These are phyloP conservation scores for Colletotrichum ledebouriae DNA, from an alignment of 2,329 filamentous ascomycete genomes.

Conservation along the genomic window DNA sequence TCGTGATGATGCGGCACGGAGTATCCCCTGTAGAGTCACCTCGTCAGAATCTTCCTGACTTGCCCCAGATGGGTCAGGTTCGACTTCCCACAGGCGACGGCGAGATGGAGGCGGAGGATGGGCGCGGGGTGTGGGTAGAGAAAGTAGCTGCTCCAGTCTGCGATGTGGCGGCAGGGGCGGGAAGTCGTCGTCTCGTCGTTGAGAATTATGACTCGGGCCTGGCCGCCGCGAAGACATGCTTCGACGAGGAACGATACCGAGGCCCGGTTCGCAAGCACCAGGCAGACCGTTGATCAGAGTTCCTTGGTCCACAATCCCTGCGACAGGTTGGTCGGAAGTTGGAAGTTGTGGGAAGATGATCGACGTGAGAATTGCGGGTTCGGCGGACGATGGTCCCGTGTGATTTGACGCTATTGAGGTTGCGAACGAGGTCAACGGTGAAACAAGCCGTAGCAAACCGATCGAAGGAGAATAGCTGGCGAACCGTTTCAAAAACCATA, in stretches of 20 bases:
- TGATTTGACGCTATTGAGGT: constrained; percentile 8
- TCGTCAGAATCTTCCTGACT: constrained; percentile 12
- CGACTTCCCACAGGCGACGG: constrained; percentile 29
- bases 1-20: constrained; percentile 19
- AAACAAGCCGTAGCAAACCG: constrained; percentile 12
- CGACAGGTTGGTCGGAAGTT: background rate
- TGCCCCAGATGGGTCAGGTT: constrained; percentile 17
- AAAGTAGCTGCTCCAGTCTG: constrained; percentile 51
- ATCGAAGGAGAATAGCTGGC: constrained; percentile 6
- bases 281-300: background rate
- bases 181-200: constrained; percentile 51
- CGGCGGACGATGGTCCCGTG: constrained; percentile 12
- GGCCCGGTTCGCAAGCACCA: constrained; percentile 41
- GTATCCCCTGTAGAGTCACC: constrained; percentile 13
- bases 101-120: constrained; percentile 27
- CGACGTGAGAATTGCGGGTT: constrained; percentile 30
- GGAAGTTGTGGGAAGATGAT: constrained; percentile 9
- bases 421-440: constrained; percentile 2
- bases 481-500: constrained; percentile 4
- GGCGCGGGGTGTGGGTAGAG: constrained; percentile 21
- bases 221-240: constrained; percentile 43
- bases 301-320: background rate
- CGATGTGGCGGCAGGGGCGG: constrained; percentile 45
- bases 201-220: constrained; percentile 45
- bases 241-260: constrained; percentile 27